Percentiles rank a stretch among this genome's conserved stretches.
Evolutionary conservation across 495 filamentous ascomycete genomes (phyloP).

Genomic region (Sordaria brevicollis): DNA sequence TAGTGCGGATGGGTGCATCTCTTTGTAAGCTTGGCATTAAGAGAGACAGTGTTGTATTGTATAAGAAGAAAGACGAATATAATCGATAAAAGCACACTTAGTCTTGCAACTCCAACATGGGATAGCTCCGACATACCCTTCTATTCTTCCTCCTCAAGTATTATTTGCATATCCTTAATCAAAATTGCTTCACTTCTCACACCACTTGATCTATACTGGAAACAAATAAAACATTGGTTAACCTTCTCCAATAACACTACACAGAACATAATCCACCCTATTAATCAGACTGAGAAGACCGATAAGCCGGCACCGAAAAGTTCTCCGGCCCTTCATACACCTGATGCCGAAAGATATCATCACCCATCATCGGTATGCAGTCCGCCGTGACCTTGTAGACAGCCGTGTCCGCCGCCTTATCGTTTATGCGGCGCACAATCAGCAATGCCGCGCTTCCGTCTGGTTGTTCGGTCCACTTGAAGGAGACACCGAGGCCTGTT

Average conservation of each 20-base stretch:
- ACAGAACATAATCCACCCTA: neutral
- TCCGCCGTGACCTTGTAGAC: neutral
- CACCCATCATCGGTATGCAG: slow-evolving; percentile 5
- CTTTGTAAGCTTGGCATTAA: slow-evolving; percentile 23
- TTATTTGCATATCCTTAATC: too few species aligned
- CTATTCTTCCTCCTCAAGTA: too few species aligned
- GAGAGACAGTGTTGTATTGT: neutral
- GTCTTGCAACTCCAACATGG: too few species aligned
- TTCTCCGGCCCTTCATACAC: slow-evolving; percentile 23
- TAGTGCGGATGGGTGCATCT: slow-evolving; percentile 32
- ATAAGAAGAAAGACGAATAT: neutral
- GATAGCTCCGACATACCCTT: too few species aligned
- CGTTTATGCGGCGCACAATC: slow-evolving; percentile 7
- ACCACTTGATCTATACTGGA: too few species aligned
- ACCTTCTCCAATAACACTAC: too few species aligned
- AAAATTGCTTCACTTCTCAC: too few species aligned
- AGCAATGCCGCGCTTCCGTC: neutral
- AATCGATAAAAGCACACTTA: too few species aligned
- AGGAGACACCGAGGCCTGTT: slow-evolving; percentile 7
- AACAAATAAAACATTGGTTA: too few species aligned
- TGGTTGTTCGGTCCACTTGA: slow-evolving; percentile 5
- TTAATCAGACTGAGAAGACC: neutral
- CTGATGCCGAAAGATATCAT: slow-evolving; percentile 9
- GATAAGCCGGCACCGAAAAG: slow-evolving; percentile 14
- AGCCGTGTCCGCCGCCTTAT: slow-evolving; percentile 2